Evolutionary conservation across 345 rosid species (phyloP).

Genomic region (Nephelium lappaceum): DNA sequence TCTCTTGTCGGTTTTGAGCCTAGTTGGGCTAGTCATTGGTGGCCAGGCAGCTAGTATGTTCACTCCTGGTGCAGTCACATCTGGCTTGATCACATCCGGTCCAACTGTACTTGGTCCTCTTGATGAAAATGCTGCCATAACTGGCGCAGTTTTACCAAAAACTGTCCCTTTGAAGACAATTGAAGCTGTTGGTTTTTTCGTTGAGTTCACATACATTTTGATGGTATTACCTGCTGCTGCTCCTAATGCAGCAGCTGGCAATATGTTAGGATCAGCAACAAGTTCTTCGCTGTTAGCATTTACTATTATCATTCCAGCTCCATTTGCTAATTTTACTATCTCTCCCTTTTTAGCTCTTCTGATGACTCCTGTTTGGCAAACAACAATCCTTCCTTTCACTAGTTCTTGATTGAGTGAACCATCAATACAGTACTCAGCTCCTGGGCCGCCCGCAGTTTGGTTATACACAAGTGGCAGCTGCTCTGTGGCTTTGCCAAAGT

Average conservation of each 20-base stretch:
- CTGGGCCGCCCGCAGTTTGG: slow-evolving; percentile 50
- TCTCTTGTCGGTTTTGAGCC: slow-evolving; percentile 53
- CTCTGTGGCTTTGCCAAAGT: slow-evolving; percentile 40
- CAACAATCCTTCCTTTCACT: slow-evolving; percentile 46
- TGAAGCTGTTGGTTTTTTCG: slow-evolving; percentile 49
- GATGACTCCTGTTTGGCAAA: slow-evolving; percentile 34
- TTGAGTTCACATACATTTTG: slow-evolving; percentile 42
- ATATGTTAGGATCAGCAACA: slow-evolving; percentile 60
- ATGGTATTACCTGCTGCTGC: slow-evolving; percentile 47
- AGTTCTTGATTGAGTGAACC: slow-evolving; percentile 35
- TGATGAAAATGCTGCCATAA: slow-evolving; percentile 77
- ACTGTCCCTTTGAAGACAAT: slow-evolving; percentile 59
- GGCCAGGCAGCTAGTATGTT: slow-evolving; percentile 91
- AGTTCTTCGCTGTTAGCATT: slow-evolving; percentile 48
- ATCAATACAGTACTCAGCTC: slow-evolving; percentile 34
- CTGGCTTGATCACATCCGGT: slow-evolving; percentile 72
- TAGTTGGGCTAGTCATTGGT: slow-evolving; percentile 47
- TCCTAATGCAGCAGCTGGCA: slow-evolving; percentile 64
- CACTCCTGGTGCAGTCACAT: slow-evolving; percentile 77
- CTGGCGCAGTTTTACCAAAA: slow-evolving; percentile 63
- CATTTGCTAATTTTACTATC: slow-evolving; percentile 56
- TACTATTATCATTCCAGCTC: slow-evolving; percentile 69
- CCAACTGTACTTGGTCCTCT: slow-evolving; percentile 66
- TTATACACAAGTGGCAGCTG: slow-evolving; percentile 50
- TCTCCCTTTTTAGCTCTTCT: slow-evolving; percentile 30